Conservation (phyloP, 345 rosid genomes). For the Populus tremula region DNA sequence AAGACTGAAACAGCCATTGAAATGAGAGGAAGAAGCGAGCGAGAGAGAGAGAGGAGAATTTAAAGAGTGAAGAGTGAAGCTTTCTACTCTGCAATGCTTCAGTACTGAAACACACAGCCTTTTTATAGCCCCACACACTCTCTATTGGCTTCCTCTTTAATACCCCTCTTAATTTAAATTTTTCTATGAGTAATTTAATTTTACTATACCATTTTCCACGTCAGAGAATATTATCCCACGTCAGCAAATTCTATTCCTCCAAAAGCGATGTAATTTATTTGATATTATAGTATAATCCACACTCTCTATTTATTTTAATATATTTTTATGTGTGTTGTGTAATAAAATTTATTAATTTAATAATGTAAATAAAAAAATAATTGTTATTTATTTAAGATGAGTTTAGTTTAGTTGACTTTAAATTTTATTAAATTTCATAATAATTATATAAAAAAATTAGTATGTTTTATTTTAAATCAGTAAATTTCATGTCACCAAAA, state of each 20-base stretch:
- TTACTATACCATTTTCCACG: constrained; percentile 11
- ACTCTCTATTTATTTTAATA: too few relatives aligned
- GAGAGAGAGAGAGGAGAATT: neutral
- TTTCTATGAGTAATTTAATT: neutral
- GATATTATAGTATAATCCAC: too few relatives aligned
- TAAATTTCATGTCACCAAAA: too few relatives aligned
- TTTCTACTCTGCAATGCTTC: constrained; percentile 8
- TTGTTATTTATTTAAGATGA: too few relatives aligned
- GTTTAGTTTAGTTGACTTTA: too few relatives aligned
- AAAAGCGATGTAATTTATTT: neutral
- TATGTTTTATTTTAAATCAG: too few relatives aligned
- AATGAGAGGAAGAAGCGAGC: neutral
- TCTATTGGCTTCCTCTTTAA: constrained; percentile 30
- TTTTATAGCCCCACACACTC: constrained; percentile 38
- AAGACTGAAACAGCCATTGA: constrained; percentile 26
- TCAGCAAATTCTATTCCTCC: neutral
- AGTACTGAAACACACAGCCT: neutral
- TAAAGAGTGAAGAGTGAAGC: neutral
- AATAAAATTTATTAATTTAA: too few relatives aligned
- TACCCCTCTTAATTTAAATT: neutral
- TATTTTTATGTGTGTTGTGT: too few relatives aligned
- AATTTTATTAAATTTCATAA: too few relatives aligned
- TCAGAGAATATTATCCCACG: neutral
- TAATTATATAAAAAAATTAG: too few relatives aligned
- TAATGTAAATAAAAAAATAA: too few relatives aligned